Evolutionary conservation across 208 protist genomes (phyloP).

Genomic region (Leishmania lainsoni): DNA sequence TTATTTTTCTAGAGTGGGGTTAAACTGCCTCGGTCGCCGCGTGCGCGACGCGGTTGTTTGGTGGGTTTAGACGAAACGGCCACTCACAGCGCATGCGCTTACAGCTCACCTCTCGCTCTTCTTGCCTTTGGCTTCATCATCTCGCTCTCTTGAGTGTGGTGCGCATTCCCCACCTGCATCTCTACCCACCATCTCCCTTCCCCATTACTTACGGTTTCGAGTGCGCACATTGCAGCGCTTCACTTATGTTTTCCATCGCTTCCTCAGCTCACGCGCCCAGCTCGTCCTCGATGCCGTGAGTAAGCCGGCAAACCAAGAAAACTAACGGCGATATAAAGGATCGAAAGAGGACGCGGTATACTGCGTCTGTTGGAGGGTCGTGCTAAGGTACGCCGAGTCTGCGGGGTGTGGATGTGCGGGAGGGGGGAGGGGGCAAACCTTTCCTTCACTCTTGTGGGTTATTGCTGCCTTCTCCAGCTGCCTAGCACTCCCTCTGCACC

Average conservation of each 20-base stretch:
- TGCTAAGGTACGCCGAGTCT: too few species aligned
- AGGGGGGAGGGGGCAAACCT: too few species aligned
- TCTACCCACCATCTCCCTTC: neutral
- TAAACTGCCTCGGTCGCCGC: neutral
- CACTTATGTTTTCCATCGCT: neutral
- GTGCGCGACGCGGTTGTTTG: neutral
- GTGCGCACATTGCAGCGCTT: neutral
- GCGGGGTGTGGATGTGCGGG: too few species aligned
- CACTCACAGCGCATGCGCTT: neutral
- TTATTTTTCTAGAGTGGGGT: neutral
- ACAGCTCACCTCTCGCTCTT: neutral
- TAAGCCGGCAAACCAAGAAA: too few species aligned
- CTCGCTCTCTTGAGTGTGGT: neutral
- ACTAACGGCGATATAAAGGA: too few species aligned
- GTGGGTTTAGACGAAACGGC: neutral
- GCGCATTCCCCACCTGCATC: too few species aligned
- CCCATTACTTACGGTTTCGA: neutral
- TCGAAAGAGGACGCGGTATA: too few species aligned
- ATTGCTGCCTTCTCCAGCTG: neutral
- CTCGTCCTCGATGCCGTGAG: neutral
- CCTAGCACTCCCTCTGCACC: neutral
- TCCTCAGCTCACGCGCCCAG: neutral
- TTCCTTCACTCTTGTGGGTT: too few species aligned
- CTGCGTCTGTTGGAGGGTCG: too few species aligned
- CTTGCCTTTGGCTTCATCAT: neutral